Evolutionary conservation across 108 stramenopile genomes (phyloP).

Genomic region (Parmales sp.): DNA sequence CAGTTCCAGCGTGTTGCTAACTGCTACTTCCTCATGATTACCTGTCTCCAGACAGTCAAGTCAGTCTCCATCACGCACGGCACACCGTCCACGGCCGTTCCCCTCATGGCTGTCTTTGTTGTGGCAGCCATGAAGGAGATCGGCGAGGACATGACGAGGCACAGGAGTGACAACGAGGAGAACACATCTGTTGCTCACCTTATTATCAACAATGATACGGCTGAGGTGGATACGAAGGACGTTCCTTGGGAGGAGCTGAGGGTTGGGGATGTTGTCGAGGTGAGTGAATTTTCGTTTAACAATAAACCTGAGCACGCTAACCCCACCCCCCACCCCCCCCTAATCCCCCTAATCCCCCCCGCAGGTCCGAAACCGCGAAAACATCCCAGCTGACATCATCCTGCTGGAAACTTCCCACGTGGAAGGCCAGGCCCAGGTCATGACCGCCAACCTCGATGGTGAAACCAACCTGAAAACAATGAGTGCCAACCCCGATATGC

Average conservation of each 20-base stretch:
- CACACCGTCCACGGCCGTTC: conserved; percentile 13
- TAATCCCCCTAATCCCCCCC: neutral
- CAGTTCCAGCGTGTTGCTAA: conserved; percentile 11
- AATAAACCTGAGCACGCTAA: neutral
- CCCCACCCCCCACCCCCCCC: neutral
- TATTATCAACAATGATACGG: neutral
- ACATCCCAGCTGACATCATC: conserved; percentile 40
- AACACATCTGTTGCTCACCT: neutral
- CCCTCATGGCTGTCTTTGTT: conserved; percentile 15
- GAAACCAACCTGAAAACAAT: conserved; percentile 44
- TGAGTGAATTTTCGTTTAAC: too few relatives aligned
- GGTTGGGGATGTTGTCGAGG: conserved; percentile 2
- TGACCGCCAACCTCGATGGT: conserved; percentile 45
- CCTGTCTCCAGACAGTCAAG: conserved; percentile 16
- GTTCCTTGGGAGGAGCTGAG: neutral
- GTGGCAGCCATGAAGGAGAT: conserved; percentile 17
- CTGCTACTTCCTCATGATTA: conserved; percentile 21
- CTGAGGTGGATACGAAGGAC: neutral
- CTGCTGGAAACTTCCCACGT: conserved; percentile 28
- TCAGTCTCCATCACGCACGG: conserved; percentile 23
- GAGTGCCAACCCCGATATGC: neutral
- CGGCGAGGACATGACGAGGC: conserved; percentile 14
- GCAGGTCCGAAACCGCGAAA: conserved; percentile 22
- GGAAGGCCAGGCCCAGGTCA: conserved; percentile 26
- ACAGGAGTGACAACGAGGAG: neutral